Evolutionary conservation across 106 monocot species (phyloP).

Genomic region (Narthecium ossifragum): DNA sequence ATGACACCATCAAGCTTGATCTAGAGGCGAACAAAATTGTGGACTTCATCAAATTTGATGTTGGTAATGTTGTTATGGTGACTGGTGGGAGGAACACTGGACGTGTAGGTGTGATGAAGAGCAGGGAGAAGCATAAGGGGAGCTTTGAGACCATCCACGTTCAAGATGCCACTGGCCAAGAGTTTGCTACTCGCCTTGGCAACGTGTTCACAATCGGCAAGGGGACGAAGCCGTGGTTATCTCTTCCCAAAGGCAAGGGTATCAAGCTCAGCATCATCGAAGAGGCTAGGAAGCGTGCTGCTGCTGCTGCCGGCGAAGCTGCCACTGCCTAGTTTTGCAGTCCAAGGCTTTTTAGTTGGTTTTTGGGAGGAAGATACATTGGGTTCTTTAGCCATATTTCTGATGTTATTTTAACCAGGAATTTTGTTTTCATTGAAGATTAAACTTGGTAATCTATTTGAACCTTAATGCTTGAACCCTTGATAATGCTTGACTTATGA

Average conservation of each 20-base stretch:
- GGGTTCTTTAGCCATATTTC: too few species aligned
- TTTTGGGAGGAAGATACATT: too few species aligned
- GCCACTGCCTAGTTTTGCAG: conserved; percentile 9
- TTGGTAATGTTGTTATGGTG: conserved; percentile 81
- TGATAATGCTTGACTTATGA: too few species aligned
- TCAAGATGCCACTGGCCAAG: conserved; percentile 66
- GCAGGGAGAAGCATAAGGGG: conserved; percentile 90
- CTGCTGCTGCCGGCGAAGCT: conserved; percentile 40
- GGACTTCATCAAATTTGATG: conserved; percentile 81
- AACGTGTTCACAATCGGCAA: conserved; percentile 85
- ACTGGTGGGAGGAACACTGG: conserved; percentile 81
- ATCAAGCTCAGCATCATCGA: conserved; percentile 80
- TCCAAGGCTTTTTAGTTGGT: too few species aligned
- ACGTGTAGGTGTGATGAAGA: conserved; percentile 78
- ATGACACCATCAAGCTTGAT: conserved; percentile 43
- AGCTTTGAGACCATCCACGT: conserved; percentile 77
- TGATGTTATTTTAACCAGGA: too few species aligned
- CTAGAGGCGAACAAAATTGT: conserved; percentile 64
- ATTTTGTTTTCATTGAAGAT: not conserved
- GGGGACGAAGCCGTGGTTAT: conserved; percentile 74
- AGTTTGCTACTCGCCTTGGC: conserved; percentile 74
- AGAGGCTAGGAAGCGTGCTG: conserved; percentile 61
- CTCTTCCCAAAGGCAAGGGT: conserved; percentile 84
- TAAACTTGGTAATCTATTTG: too few species aligned
- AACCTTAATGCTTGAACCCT: too few species aligned